Percentiles rank a stretch among this genome's conserved stretches.
Evolutionary conservation across 2,329 filamentous ascomycete genomes (phyloP).

Genomic region (Hymenoscyphus occultus): DNA sequence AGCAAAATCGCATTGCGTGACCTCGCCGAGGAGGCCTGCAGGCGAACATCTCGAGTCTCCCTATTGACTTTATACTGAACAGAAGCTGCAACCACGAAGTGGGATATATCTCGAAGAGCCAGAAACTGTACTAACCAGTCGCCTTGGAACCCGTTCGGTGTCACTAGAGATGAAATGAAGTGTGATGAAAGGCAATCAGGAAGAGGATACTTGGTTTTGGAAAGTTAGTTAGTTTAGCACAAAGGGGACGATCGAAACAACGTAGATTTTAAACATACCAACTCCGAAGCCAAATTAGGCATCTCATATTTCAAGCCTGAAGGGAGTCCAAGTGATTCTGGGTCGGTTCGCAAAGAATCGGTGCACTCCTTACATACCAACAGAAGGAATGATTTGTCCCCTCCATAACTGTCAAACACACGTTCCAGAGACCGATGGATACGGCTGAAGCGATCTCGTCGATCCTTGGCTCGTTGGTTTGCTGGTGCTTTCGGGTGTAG

Average conservation of each 20-base stretch:
- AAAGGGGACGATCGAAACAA: too few species aligned
- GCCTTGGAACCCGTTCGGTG: slow-evolving; percentile 32
- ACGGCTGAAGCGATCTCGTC: slow-evolving; percentile 40
- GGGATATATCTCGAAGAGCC: slow-evolving; percentile 40
- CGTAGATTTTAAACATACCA: slow-evolving; percentile 33
- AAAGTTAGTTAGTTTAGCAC: neutral
- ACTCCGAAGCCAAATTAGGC: slow-evolving; percentile 39
- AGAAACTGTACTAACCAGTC: slow-evolving; percentile 42
- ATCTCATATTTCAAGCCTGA: slow-evolving; percentile 36
- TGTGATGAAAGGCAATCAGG: slow-evolving; percentile 37
- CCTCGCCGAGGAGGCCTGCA: slow-evolving; percentile 37
- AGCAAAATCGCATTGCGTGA: slow-evolving; percentile 40
- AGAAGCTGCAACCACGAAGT: slow-evolving; percentile 41
- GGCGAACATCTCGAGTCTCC: slow-evolving; percentile 37
- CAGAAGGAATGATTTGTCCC: slow-evolving; percentile 40
- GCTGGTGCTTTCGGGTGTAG: slow-evolving; percentile 40
- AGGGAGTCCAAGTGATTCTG: slow-evolving; percentile 38
- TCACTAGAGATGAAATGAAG: slow-evolving; percentile 38
- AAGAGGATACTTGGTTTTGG: slow-evolving; percentile 38
- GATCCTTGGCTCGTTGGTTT: slow-evolving; percentile 37
- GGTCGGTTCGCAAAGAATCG: slow-evolving; percentile 37
- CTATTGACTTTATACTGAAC: slow-evolving; percentile 39
- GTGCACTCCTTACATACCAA: slow-evolving; percentile 40
- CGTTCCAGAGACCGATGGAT: slow-evolving; percentile 40
- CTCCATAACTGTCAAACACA: slow-evolving; percentile 41